These are phyloP conservation scores for Colletotrichum tabaci DNA, from an alignment of 2,329 filamentous ascomycete genomes.

Conservation along the genomic window DNA sequence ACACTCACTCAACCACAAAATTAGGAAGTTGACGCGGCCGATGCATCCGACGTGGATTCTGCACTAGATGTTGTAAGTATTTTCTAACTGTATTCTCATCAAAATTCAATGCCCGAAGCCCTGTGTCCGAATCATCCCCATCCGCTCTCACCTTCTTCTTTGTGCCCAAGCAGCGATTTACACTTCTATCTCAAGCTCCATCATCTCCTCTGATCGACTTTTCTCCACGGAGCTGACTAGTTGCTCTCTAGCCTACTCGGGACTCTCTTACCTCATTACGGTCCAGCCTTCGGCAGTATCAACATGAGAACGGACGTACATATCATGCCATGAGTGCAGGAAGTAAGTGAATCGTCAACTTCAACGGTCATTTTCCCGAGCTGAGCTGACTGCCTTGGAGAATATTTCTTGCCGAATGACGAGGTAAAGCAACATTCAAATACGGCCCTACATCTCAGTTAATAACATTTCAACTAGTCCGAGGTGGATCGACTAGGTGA, in stretches of 20 bases:
- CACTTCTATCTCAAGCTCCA: not conserved
- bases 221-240: not conserved
- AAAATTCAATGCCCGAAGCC: not conserved
- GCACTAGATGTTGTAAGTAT: constrained; percentile 29
- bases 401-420: constrained; percentile 47
- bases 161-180: not conserved
- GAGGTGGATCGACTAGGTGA: constrained; percentile 49
- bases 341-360: not conserved
- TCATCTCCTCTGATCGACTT: not conserved
- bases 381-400: constrained; percentile 30
- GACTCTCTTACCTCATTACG: constrained; percentile 23
- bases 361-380: no score
- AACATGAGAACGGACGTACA: constrained; percentile 55
- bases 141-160: not conserved
- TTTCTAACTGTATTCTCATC: not conserved
- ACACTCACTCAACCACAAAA: not conserved
- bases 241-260: constrained; percentile 5
- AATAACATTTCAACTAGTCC: constrained; percentile 37
- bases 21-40: constrained; percentile 20
- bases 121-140: not conserved
- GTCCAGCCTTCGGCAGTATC: constrained; percentile 54
- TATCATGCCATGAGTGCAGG: constrained; percentile 50
- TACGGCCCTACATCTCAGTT: not conserved
- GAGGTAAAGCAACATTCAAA: constrained; percentile 42
- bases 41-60: constrained; percentile 24